Evolutionary conservation across 1,284 basidiomycete genomes (phyloP).

Genomic region (Sporisorium reilianum): DNA sequence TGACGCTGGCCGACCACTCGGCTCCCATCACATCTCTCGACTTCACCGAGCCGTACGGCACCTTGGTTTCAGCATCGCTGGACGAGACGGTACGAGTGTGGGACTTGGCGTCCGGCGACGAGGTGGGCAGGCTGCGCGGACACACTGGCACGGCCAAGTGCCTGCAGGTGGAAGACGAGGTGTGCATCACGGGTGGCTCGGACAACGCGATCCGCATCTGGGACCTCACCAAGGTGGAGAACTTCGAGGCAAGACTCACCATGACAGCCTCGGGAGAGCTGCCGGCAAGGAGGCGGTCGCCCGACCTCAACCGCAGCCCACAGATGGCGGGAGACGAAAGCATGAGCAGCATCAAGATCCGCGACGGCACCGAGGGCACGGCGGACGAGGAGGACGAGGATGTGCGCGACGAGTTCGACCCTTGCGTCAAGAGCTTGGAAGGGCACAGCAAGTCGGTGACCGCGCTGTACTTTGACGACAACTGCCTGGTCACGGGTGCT

Average conservation of each 20-base stretch:
- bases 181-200: conserved; percentile 89
- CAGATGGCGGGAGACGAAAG: conserved; percentile 32
- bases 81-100: conserved; percentile 80
- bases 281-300: conserved; percentile 26
- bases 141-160: conserved; percentile 77
- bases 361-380: conserved; percentile 30
- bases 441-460: conserved; percentile 94
- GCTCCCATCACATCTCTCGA: conserved; percentile 89
- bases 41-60: conserved; percentile 96
- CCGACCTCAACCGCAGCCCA: conserved; percentile 21
- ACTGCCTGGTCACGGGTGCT: conserved; percentile 93
- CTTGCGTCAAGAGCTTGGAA: conserved; percentile 83
- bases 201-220: conserved; percentile 78
- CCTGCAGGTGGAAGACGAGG: conserved; percentile 90
- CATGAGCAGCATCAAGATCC: conserved; percentile 44
- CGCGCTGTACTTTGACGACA: conserved; percentile 92
- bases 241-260: conserved; percentile 56
- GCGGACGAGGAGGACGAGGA: conserved; percentile 71
- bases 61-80: conserved; percentile 81
- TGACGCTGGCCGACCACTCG: conserved; percentile 86
- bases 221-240: conserved; percentile 66
- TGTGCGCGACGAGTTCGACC: conserved; percentile 67
- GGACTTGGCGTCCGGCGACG: conserved; percentile 79
- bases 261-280: conserved; percentile 58
- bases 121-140: conserved; percentile 64